These are phyloP conservation scores for Paraleonurus japonicus DNA, from an alignment of 257 asterid genomes.

Conservation along the genomic window DNA sequence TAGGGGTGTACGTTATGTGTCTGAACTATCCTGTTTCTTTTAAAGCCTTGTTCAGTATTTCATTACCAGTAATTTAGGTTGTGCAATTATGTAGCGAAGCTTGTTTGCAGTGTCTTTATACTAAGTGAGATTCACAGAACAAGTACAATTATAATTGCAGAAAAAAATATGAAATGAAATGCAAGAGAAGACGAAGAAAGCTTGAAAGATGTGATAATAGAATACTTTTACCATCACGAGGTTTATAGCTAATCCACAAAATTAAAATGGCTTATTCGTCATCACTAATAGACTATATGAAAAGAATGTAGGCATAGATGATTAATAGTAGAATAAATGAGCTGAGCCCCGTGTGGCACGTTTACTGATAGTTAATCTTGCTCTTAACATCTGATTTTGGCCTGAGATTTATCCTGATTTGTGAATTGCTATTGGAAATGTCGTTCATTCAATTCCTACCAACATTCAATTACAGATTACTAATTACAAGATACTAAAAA, in stretches of 20 bases:
- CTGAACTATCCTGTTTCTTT: constrained; percentile 4
- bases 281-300: not conserved
- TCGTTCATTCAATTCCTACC: constrained; percentile 7
- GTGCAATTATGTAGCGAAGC: not conserved
- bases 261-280: not conserved
- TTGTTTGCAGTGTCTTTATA: constrained; percentile 5
- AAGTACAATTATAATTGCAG: not conserved
- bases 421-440: not conserved
- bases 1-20: not conserved
- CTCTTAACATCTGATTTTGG: not conserved
- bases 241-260: constrained; percentile 1
- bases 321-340: not conserved
- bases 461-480: not conserved
- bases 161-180: not conserved
- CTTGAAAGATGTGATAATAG: not conserved
- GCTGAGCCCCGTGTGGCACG: not conserved
- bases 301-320: not conserved
- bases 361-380: not conserved
- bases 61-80: constrained; percentile 1
- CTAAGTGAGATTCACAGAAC: not conserved
- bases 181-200: constrained; percentile 2
- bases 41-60: not conserved
- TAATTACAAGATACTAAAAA: constrained; percentile 7
- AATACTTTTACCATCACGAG: not conserved
- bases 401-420: constrained; percentile 2